Conservation (phyloP, 768 basidiomycete genomes). For the Peribolospora baueri region DNA sequence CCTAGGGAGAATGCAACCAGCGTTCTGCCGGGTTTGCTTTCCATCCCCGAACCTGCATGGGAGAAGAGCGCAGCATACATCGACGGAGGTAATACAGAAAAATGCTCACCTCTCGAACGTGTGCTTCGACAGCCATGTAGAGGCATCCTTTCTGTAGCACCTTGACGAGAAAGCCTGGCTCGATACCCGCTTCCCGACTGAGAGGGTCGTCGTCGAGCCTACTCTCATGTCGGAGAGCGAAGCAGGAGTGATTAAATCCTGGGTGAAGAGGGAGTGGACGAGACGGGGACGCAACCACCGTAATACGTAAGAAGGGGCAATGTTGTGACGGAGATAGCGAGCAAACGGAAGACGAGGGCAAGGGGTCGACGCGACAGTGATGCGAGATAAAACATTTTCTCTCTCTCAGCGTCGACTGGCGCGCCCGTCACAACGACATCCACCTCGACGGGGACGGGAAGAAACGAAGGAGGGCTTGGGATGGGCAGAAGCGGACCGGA, state of each 20-base stretch:
- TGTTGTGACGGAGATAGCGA: too few species aligned
- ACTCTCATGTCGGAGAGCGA: slow-evolving; percentile 10
- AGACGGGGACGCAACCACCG: not conserved
- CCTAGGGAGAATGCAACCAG: too few species aligned
- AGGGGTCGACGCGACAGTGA: not conserved
- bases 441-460: not conserved
- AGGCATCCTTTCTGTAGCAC: slow-evolving; percentile 14
- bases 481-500: too few species aligned
- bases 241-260: slow-evolving; percentile 11
- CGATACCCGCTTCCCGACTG: not conserved
- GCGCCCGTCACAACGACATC: not conserved
- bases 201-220: slow-evolving; percentile 1
- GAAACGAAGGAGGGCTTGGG: not conserved
- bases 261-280: not conserved
- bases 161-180: slow-evolving; percentile 11
- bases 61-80: too few species aligned
- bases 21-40: too few species aligned
- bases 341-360: not conserved
- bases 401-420: not conserved
- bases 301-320: not conserved
- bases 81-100: not conserved
- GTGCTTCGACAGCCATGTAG: slow-evolving; percentile 12
- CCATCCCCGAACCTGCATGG: too few species aligned
- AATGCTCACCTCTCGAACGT: slow-evolving; percentile 7
- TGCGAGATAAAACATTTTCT: not conserved